A percentile compares a stretch with the other conserved stretches of the same genome.
phyloP scores from a whole-genome alignment of 2,329 filamentous ascomycete species.

The Triangularia setosa region DNA sequence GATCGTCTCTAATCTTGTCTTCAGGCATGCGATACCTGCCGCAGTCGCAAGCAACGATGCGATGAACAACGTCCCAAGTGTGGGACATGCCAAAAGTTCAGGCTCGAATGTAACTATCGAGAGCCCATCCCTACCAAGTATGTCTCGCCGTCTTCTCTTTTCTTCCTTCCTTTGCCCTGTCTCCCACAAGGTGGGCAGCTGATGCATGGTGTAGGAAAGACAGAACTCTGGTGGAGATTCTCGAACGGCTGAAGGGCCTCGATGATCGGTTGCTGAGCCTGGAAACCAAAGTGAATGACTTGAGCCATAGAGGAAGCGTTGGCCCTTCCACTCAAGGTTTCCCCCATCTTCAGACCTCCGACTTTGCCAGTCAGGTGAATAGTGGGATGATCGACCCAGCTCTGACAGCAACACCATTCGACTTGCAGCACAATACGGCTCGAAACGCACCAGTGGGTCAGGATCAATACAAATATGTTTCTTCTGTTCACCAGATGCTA shows the following conservation, averaged over 20 bases:
- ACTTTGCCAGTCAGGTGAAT: background rate
- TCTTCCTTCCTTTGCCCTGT: background rate
- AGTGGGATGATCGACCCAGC: conserved; percentile 4
- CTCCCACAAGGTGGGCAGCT: conserved; percentile 23
- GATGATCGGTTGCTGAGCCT: conserved; percentile 26
- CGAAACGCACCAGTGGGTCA: conserved; percentile 19
- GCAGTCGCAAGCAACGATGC: conserved; percentile 60
- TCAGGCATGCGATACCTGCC: conserved; percentile 56
- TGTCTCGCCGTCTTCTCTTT: conserved; percentile 30
- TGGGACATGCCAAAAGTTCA: conserved; percentile 53
- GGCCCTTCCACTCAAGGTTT: background rate
- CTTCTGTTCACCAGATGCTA: conserved; percentile 48
- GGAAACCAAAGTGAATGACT: conserved; percentile 42
- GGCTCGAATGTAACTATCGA: conserved; percentile 57
- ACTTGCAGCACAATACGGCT: conserved; percentile 17
- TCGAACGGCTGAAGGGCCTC: conserved; percentile 49
- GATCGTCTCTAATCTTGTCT: background rate
- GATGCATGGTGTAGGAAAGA: conserved; percentile 48
- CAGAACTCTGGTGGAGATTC: conserved; percentile 58
- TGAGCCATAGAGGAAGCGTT: background rate
- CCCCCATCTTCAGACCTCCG: conserved; percentile 3
- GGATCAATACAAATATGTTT: conserved; percentile 33
- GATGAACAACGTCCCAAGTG: conserved; percentile 61
- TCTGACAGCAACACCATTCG: conserved; percentile 15
- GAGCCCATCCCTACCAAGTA: conserved; percentile 61